Evolutionary conservation across 352 stramenopile genomes (phyloP).

Genomic region (Pythium volutum): DNA sequence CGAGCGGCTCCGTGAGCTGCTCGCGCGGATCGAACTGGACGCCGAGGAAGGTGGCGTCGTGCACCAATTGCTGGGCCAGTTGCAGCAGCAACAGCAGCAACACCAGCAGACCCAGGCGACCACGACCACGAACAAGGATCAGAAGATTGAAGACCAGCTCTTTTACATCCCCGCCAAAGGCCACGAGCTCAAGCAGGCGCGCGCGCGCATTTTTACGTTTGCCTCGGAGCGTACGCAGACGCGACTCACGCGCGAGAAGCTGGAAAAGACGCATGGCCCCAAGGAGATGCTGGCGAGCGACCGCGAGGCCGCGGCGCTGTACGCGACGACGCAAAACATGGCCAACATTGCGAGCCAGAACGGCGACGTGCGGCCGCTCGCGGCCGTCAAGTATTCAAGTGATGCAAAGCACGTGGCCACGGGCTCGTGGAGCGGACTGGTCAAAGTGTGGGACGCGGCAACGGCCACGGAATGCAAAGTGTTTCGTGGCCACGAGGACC

Average conservation of each 20-base stretch:
- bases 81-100: slow-evolving; percentile 20
- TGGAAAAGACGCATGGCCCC: slow-evolving; percentile 31
- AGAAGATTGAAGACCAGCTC: slow-evolving; percentile 59
- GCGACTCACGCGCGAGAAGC: slow-evolving; percentile 54
- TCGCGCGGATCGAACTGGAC: slow-evolving; percentile 80
- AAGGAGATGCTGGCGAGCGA: slow-evolving; percentile 55
- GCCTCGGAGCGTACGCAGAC: slow-evolving; percentile 60
- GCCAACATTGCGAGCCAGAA: slow-evolving; percentile 93
- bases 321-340: slow-evolving; percentile 72
- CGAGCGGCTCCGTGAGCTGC: slow-evolving; percentile 89
- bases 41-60: slow-evolving; percentile 63
- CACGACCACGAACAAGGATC: slow-evolving; percentile 24
- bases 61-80: slow-evolving; percentile 45
- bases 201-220: slow-evolving; percentile 78
- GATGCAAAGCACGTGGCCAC: slow-evolving; percentile 78
- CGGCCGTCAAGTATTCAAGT: slow-evolving; percentile 59
- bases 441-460: slow-evolving; percentile 93
- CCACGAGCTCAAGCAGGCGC: slow-evolving; percentile 79
- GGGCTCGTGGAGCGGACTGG: slow-evolving; percentile 91
- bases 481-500: slow-evolving; percentile 85
- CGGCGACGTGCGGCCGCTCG: slow-evolving; percentile 90
- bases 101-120: slow-evolving; percentile 35
- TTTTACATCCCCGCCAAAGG: slow-evolving; percentile 84
- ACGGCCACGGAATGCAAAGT: slow-evolving; percentile 64
- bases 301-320: slow-evolving; percentile 72